Conservation (phyloP, 192 early-diverging fungal genomes). For the Geranomyces variabilis region DNA sequence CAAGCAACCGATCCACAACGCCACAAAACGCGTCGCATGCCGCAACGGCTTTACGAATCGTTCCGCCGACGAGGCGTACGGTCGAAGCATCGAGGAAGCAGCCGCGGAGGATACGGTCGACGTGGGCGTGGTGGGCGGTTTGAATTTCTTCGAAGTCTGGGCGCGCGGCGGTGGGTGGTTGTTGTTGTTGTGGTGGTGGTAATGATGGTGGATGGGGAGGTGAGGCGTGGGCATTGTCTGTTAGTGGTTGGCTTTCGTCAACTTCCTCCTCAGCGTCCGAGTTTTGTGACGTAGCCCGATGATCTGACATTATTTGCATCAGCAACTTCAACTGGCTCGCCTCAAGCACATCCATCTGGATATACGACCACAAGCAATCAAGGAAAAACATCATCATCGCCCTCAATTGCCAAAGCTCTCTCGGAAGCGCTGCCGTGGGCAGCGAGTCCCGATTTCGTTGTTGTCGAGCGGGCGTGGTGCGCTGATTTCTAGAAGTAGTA, state of each 20-base stretch:
- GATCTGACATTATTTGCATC: background rate
- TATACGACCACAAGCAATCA: constrained; percentile 70
- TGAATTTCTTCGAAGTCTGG: constrained; percentile 40
- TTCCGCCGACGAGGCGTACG: constrained; percentile 7
- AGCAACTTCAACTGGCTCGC: constrained; percentile 28
- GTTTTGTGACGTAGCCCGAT: too few species aligned
- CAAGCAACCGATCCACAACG: constrained; percentile 33
- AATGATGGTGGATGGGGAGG: background rate
- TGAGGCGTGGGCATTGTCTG: background rate
- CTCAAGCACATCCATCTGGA: constrained; percentile 56
- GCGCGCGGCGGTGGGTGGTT: background rate
- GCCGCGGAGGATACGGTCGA: constrained; percentile 34
- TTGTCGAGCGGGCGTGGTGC: background rate
- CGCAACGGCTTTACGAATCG: constrained; percentile 9
- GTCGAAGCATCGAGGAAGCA: constrained; percentile 33
- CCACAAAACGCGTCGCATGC: constrained; percentile 33
- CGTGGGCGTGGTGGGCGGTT: constrained; percentile 26
- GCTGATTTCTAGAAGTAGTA: too few species aligned
- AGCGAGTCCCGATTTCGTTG: constrained; percentile 18
- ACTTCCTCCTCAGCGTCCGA: too few species aligned
- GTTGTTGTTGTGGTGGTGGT: background rate
- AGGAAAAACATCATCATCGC: constrained; percentile 70
- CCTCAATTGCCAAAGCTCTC: constrained; percentile 55
- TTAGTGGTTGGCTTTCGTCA: too few species aligned
- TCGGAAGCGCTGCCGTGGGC: background rate